These are phyloP conservation scores for Chrysanthemum seticuspe DNA, from an alignment of 129 eudicot species.

Conservation along the genomic window DNA sequence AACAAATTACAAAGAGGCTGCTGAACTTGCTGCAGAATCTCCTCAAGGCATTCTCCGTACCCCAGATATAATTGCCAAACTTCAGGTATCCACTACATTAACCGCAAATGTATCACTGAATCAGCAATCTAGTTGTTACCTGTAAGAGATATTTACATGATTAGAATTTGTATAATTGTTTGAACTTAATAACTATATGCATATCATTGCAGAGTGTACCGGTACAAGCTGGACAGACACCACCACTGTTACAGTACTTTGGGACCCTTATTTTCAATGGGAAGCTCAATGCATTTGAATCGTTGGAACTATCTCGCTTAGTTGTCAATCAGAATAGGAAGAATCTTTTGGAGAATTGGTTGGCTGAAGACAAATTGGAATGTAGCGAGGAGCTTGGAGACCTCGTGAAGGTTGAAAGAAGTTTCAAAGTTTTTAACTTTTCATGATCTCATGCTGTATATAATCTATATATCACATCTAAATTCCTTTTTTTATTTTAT, in stretches of 20 bases:
- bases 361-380: constrained; percentile 95
- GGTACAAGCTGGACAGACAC: constrained; percentile 99
- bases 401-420: constrained; percentile 67
- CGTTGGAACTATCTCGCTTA: constrained; percentile 91
- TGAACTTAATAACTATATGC: background rate
- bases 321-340: constrained; percentile 97
- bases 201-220: constrained; percentile 85
- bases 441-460: too few relatives aligned
- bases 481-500: background rate
- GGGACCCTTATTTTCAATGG: constrained; percentile 89
- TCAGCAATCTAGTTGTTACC: too few relatives aligned
- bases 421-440: too few relatives aligned
- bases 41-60: constrained; percentile 98
- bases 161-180: background rate
- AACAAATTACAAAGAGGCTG: constrained; percentile 98
- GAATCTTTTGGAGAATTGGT: constrained; percentile 92
- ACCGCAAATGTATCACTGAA: too few relatives aligned
- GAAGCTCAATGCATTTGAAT: constrained; percentile 91
- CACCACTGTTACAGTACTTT: constrained; percentile 92
- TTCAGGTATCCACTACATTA: constrained; percentile 54
- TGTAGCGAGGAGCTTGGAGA: constrained; percentile 99
- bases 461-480: constrained; percentile 18
- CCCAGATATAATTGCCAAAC: constrained; percentile 94
- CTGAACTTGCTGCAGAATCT: constrained; percentile 99
- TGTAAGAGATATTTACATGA: background rate